These are phyloP conservation scores for Ogataea henricii DNA, from an alignment of 805 yeast species.

Conservation along the genomic window DNA sequence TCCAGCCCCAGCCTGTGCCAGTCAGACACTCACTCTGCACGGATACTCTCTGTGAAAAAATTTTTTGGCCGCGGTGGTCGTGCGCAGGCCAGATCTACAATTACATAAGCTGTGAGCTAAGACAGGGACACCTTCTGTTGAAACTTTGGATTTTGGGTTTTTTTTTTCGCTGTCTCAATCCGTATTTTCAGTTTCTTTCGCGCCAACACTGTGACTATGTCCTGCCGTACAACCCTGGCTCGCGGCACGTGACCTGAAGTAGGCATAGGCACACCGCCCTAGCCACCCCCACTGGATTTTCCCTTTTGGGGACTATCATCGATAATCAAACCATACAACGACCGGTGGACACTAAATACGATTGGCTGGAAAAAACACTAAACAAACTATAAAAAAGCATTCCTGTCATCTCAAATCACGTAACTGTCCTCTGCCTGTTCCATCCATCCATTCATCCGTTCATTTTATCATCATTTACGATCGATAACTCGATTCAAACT, in stretches of 20 bases:
- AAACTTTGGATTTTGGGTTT: too few species aligned
- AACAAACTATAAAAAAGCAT: neutral
- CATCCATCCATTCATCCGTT: neutral
- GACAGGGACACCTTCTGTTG: neutral
- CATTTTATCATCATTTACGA: neutral
- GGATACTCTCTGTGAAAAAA: too few species aligned
- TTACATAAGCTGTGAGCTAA: neutral
- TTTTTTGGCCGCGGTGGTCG: conserved; percentile 5
- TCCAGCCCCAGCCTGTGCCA: neutral
- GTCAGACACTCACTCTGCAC: neutral
- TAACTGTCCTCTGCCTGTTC: neutral
- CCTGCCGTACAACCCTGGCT: neutral
- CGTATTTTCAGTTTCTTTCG: too few species aligned
- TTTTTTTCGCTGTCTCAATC: too few species aligned
- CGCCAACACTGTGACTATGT: neutral
- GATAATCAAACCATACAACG: neutral
- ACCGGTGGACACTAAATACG: neutral
- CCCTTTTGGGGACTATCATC: neutral
- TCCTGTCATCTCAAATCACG: neutral
- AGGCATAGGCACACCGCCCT: too few species aligned
- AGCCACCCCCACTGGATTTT: conserved; percentile 1
- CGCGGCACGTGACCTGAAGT: too few species aligned
- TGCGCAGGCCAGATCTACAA: neutral
- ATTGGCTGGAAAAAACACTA: conserved; percentile 2
- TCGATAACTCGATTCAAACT: conserved; percentile 10